Evolutionary conservation across 352 stramenopile species (phyloP).

Genomic region (Pythium pyrilobum): DNA sequence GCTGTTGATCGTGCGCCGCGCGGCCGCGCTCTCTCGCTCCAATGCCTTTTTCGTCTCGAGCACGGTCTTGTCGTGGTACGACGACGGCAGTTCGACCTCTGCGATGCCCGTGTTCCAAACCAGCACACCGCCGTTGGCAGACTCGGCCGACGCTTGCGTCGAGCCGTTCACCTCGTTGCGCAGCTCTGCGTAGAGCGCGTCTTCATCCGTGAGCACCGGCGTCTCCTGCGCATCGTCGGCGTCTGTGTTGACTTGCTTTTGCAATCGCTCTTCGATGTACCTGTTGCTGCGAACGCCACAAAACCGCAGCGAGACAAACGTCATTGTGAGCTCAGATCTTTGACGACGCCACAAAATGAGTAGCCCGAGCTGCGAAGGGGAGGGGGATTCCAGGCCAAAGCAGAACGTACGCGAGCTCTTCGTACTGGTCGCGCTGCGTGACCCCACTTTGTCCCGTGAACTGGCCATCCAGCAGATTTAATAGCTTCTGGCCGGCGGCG

Average conservation of each 20-base stretch:
- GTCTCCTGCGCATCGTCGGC: background rate
- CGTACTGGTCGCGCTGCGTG: slow-evolving; percentile 64
- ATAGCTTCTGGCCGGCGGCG: slow-evolving; percentile 57
- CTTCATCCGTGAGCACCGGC: slow-evolving; percentile 36
- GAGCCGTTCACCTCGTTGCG: slow-evolving; percentile 32
- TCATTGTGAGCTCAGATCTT: no score
- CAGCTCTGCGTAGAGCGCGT: slow-evolving; percentile 61
- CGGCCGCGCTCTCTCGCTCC: slow-evolving; percentile 17
- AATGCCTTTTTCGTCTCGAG: slow-evolving; percentile 46
- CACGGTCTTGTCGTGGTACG: slow-evolving; percentile 49
- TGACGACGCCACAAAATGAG: no score
- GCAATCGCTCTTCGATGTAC: slow-evolving; percentile 75
- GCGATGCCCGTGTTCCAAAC: slow-evolving; percentile 77
- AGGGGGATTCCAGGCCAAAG: no score
- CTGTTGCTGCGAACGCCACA: slow-evolving; percentile 38
- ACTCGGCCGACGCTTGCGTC: slow-evolving; percentile 19
- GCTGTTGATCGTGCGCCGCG: slow-evolving; percentile 30
- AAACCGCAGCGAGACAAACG: background rate
- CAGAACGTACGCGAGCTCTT: slow-evolving; percentile 66
- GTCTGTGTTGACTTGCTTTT: slow-evolving; percentile 31
- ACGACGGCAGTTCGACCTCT: slow-evolving; percentile 62
- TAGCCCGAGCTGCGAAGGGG: no score
- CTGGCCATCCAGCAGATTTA: slow-evolving; percentile 70
- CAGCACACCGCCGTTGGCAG: slow-evolving; percentile 55
- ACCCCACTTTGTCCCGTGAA: slow-evolving; percentile 69